Conservation (phyloP, 306 rosid species). For the Comarum palustre region DNA sequence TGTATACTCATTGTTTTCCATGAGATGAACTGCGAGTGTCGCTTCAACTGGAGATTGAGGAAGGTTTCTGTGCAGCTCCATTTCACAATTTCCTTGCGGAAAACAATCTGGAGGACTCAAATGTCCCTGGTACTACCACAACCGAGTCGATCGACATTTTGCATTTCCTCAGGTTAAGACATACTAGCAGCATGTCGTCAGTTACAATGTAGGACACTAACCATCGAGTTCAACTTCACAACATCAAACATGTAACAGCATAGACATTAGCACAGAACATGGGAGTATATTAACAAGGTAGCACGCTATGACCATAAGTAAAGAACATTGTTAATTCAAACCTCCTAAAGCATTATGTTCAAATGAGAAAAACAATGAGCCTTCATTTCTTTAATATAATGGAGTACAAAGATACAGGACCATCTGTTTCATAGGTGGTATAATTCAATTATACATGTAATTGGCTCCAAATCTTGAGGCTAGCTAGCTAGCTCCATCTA, state of each 20-base stretch:
- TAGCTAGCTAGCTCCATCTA: too few species aligned
- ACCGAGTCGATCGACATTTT: neutral
- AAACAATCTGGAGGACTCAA: neutral
- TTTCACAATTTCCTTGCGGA: neutral
- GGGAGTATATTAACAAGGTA: neutral
- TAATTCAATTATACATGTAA: too few species aligned
- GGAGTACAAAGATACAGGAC: neutral
- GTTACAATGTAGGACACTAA: neutral
- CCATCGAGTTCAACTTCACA: neutral
- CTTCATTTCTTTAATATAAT: neutral
- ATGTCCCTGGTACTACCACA: neutral
- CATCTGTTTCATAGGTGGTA: neutral
- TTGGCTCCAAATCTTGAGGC: too few species aligned
- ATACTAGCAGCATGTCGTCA: neutral
- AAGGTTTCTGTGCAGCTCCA: neutral
- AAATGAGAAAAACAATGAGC: neutral
- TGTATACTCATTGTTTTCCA: too few species aligned
- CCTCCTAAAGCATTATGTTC: neutral
- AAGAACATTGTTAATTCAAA: neutral
- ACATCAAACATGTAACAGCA: neutral
- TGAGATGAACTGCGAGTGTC: too few species aligned
- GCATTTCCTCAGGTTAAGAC: neutral
- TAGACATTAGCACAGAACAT: neutral
- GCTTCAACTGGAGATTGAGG: too few species aligned
- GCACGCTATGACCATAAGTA: neutral